Evolutionary conservation across 306 rosid genomes (phyloP), one percentile per base, ranked within the genome.

Genomic region (Quercus variabilis): DNA sequence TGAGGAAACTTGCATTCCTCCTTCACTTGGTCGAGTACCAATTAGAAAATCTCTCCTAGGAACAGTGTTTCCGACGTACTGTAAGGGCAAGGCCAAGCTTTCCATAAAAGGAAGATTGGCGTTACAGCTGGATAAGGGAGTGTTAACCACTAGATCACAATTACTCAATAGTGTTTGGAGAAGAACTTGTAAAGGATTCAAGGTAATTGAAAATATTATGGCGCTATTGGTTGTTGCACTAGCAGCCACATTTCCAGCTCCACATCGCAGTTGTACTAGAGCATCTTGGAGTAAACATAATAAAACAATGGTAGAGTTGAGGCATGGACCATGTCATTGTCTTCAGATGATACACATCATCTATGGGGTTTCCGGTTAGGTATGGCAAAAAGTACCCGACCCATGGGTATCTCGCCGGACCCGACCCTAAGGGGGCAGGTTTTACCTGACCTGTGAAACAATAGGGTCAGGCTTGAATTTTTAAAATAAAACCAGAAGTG

Each of bases 81-180:
- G n/a, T 70, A 87, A 14, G 1, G 54, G 0, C 1, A 87, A 81
- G 25, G 74, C 3, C 18, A 84, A 76, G 17, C 9, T 18, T 6
- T 81, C 86, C 4, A 11, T n/a, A 0, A 85, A 58, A 6, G 87
- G 84, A 5, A 82, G 70, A 30, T 3, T 60, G 51, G 75, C 38
- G 26, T 85, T 74, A 79, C 88, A 87, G 72, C 0, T 15, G 1
- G 85, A 74, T 33, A 82, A 69, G 0, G 88, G 90, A 5, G 90
- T 82, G 41, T 1, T 23, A 17, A 85, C 87, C 2, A 46, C 69
- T 9, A 85, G 19, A 7, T 35, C 77, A 80, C 90, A 87, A 19
- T 72, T 23, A 6, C 12, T 25, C 8, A 69, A 4, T 43, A 87
- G 54, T 5, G 72, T 10, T 33, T 84, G 69, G 4, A 80, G 74